A percentile compares a stretch with the other conserved stretches of the same genome.
Evolutionary conservation across 768 basidiomycete genomes (phyloP).

Genomic region (Pisolithus albus): DNA sequence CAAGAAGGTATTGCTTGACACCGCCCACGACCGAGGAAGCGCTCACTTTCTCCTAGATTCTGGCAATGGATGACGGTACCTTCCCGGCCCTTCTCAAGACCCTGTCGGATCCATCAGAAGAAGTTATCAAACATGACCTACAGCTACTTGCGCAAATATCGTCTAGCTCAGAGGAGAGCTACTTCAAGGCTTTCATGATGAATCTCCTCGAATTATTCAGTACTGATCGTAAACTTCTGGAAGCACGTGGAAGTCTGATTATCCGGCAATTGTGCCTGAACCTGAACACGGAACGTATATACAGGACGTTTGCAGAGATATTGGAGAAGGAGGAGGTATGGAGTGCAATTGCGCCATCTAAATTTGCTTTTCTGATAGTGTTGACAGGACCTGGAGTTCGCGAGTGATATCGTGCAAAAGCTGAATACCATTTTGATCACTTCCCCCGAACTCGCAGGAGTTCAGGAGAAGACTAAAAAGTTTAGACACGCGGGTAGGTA

Average conservation of each 20-base stretch:
- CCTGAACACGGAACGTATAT: slow-evolving; percentile 92
- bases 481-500: slow-evolving; percentile 79
- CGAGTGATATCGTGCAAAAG: slow-evolving; percentile 96
- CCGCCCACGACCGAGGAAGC: background rate
- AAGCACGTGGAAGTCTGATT: slow-evolving; percentile 90
- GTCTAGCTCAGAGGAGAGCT: slow-evolving; percentile 88
- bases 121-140: slow-evolving; percentile 95
- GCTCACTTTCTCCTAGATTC: slow-evolving; percentile 48
- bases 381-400: slow-evolving; percentile 88
- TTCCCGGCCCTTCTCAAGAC: slow-evolving; percentile 95
- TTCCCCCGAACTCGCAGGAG: slow-evolving; percentile 89
- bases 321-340: slow-evolving; percentile 94
- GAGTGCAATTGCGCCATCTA: background rate
- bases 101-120: slow-evolving; percentile 92
- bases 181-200: slow-evolving; percentile 94
- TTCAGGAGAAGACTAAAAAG: slow-evolving; percentile 91
- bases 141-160: slow-evolving; percentile 97
- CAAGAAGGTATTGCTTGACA: slow-evolving; percentile 58
- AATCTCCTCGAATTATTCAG: slow-evolving; percentile 92
- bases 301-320: slow-evolving; percentile 93
- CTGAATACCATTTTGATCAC: slow-evolving; percentile 95
- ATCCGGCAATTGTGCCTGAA: slow-evolving; percentile 92
- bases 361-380: background rate
- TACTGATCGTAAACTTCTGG: slow-evolving; percentile 84
- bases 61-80: slow-evolving; percentile 94